These are phyloP conservation scores for Lactifluus rugatus DNA, from an alignment of 768 basidiomycete genomes.

Conservation along the genomic window DNA sequence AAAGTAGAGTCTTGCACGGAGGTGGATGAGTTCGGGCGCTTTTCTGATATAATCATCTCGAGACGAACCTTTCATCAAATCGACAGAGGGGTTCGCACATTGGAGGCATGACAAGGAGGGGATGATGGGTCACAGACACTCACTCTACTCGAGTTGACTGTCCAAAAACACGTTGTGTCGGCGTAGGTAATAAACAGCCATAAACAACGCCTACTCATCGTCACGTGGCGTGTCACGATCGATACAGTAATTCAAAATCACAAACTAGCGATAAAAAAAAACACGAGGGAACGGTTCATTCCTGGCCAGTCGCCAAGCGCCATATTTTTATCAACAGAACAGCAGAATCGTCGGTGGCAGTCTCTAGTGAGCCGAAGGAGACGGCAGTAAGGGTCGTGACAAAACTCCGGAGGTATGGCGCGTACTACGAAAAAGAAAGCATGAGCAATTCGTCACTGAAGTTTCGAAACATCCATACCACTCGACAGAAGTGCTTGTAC, in stretches of 20 bases:
- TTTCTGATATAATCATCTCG: not conserved
- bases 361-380: slow-evolving; percentile 57
- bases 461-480: slow-evolving; percentile 38
- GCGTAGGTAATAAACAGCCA: slow-evolving; percentile 1
- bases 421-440: slow-evolving; percentile 41
- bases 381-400: slow-evolving; percentile 59
- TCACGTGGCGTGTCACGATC: not conserved
- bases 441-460: not conserved
- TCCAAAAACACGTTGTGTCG: slow-evolving; percentile 11
- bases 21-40: not conserved
- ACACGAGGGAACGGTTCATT: slow-evolving; percentile 14
- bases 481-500: slow-evolving; percentile 82
- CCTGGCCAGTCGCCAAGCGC: slow-evolving; percentile 60
- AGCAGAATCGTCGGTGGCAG: slow-evolving; percentile 45
- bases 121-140: not conserved
- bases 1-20: slow-evolving; percentile 54
- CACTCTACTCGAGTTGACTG: not conserved
- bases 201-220: slow-evolving; percentile 12
- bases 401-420: slow-evolving; percentile 70
- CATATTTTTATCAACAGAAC: slow-evolving; percentile 56
- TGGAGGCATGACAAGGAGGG: slow-evolving; percentile 27
- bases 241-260: no score
- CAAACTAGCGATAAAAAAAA: not conserved
- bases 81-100: slow-evolving; percentile 70
- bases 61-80: slow-evolving; percentile 62